phyloP scores from a whole-genome alignment of 225 moss, liverwort and hornwort genomes.

The Rhytidiadelphus loreus region DNA sequence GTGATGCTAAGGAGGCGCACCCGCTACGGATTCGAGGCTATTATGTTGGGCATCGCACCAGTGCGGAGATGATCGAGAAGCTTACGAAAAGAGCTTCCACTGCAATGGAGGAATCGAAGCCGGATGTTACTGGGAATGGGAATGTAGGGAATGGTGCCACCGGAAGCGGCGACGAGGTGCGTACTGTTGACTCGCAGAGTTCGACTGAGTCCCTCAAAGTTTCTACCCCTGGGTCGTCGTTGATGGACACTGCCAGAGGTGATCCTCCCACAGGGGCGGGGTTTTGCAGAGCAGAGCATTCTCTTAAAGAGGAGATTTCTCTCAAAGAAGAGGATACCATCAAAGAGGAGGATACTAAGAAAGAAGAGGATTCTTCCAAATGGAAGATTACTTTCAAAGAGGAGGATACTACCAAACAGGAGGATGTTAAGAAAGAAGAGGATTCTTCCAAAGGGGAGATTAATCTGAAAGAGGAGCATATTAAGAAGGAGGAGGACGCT shows the following conservation, averaged over 20 bases:
- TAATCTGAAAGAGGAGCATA: not conserved
- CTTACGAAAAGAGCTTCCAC: not conserved
- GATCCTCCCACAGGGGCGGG: not conserved
- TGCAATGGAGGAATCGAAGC: not conserved
- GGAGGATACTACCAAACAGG: not conserved
- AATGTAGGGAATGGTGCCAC: not conserved
- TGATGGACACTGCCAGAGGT: not conserved
- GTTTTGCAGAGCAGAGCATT: not conserved
- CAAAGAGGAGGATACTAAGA: not conserved
- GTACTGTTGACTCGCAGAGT: conserved; percentile 9
- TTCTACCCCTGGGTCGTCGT: not conserved
- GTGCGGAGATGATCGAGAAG: not conserved
- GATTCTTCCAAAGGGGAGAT: not conserved
- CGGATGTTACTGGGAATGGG: not conserved
- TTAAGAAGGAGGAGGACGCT: not conserved
- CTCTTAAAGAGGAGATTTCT: not conserved
- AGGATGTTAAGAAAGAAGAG: not conserved
- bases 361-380: not conserved
- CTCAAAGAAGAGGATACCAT: not conserved
- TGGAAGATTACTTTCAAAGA: not conserved
- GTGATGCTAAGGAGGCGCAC: not conserved
- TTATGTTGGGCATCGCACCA: not conserved
- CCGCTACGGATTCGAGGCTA: conserved; percentile 8
- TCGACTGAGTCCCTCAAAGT: conserved; percentile 7
- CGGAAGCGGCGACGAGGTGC: not conserved